A percentile compares a stretch with the other conserved stretches of the same genome.
These are phyloP conservation scores for Aegilops umbellulata DNA, from an alignment of 176 grass and related monocot genomes.

Conservation along the genomic window DNA sequence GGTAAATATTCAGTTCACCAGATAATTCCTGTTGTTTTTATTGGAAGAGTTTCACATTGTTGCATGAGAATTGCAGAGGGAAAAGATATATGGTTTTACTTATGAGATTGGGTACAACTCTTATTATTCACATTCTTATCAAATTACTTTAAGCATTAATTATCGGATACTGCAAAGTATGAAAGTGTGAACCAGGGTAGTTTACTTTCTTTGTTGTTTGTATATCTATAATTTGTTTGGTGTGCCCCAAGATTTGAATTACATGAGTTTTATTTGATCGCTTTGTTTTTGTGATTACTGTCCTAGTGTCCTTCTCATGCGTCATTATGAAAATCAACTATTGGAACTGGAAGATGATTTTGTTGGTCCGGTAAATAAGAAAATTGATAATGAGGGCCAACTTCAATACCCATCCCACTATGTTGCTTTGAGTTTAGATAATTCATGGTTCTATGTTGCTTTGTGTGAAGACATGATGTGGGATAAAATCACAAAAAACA, in stretches of 20 bases:
- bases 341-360: conserved; percentile 51
- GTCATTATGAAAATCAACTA: conserved; percentile 17
- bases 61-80: background rate
- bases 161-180: background rate
- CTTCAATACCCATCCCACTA: conserved; percentile 61
- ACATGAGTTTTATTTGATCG: background rate
- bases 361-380: conserved; percentile 33
- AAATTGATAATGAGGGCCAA: conserved; percentile 36
- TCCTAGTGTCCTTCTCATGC: background rate
- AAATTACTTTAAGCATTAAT: background rate
- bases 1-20: conserved; percentile 95
- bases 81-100: conserved; percentile 1
- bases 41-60: conserved; percentile 43
- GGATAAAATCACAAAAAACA: conserved; percentile 70
- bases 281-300: background rate
- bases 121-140: background rate
- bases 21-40: conserved; percentile 74
- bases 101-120: background rate
- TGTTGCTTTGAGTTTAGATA: conserved; percentile 92
- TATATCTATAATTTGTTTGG: background rate
- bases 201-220: background rate
- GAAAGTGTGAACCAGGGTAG: background rate
- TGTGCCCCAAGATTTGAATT: background rate
- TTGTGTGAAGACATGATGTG: conserved; percentile 67
- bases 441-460: conserved; percentile 88